Percentiles rank a stretch among this genome's conserved stretches.
These are phyloP conservation scores for Cyberlindnera petersonii DNA, from an alignment of 805 yeast genomes.

Conservation along the genomic window DNA sequence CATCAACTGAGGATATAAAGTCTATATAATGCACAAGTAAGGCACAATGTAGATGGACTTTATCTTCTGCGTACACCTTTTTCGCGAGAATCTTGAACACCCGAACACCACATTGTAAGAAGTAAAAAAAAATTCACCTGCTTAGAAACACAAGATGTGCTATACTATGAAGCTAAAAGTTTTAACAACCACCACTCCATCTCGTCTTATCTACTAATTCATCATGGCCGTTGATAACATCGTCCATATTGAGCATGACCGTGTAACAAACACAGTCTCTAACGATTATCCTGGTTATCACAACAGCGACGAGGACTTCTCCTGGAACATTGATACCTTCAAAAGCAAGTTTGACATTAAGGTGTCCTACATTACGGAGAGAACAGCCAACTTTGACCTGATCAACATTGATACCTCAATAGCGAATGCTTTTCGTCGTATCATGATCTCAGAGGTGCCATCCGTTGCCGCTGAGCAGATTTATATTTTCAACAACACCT, in stretches of 20 bases:
- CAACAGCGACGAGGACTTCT: constrained; percentile 52
- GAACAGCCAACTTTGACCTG: constrained; percentile 83
- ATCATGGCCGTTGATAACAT: constrained; percentile 42
- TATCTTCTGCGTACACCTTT: too few species aligned
- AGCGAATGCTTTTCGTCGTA: constrained; percentile 94
- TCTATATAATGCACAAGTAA: too few species aligned
- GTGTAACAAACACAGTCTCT: constrained; percentile 84
- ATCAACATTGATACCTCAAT: constrained; percentile 85
- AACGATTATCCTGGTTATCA: constrained; percentile 91
- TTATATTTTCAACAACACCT: constrained; percentile 87
- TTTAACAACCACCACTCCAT: too few species aligned
- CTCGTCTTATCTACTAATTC: too few species aligned
- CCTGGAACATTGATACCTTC: constrained; percentile 85
- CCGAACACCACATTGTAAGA: constrained; percentile 2
- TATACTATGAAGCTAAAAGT: too few species aligned
- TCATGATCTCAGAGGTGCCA: constrained; percentile 96
- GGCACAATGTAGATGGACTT: too few species aligned
- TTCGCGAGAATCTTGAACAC: too few species aligned
- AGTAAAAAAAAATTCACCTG: constrained; percentile 3
- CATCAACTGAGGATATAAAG: too few species aligned
- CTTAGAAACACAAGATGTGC: neutral
- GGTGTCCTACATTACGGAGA: constrained; percentile 59
- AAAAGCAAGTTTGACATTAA: constrained; percentile 62
- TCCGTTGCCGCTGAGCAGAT: constrained; percentile 93
- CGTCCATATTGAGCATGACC: constrained; percentile 83